A percentile compares a stretch with the other conserved stretches of the same genome.
Evolutionary conservation across 2,329 filamentous ascomycete species (phyloP).

Genomic region (Remersonia thermophila): DNA sequence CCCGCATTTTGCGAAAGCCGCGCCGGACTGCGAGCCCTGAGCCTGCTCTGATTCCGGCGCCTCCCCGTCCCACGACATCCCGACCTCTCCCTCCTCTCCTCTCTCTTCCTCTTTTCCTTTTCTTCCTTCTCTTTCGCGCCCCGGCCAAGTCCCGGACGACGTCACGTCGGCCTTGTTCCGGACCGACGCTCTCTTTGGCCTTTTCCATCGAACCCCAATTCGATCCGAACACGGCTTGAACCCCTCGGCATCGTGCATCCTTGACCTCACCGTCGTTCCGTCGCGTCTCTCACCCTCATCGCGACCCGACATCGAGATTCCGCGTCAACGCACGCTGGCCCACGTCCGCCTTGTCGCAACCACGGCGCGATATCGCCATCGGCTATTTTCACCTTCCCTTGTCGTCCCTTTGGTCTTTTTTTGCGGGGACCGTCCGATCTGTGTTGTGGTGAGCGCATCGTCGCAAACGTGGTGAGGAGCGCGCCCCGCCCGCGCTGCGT

Average conservation of each 20-base stretch:
- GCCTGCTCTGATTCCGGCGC: constrained; percentile 13
- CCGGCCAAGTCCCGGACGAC: background rate
- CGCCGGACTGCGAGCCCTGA: constrained; percentile 12
- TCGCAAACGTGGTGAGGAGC: too few relatives aligned
- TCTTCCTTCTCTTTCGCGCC: constrained; percentile 4
- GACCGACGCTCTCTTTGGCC: too few relatives aligned
- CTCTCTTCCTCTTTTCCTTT: constrained; percentile 6
- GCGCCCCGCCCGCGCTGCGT: background rate
- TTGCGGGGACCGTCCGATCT: too few relatives aligned
- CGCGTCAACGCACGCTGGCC: too few relatives aligned
- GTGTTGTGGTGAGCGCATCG: too few relatives aligned
- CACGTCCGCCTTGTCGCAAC: too few relatives aligned
- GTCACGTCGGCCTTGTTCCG: constrained; percentile 6
- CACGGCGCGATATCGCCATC: too few relatives aligned
- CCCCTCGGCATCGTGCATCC: background rate
- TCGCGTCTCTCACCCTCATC: constrained; percentile 13
- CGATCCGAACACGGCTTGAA: constrained; percentile 3
- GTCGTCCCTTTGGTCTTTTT: too few relatives aligned
- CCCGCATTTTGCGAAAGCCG: constrained; percentile 7
- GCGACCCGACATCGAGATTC: constrained; percentile 7
- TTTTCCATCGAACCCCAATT: background rate
- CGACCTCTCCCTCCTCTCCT: constrained; percentile 14
- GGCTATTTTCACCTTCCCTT: too few relatives aligned
- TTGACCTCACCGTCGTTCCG: constrained; percentile 6
- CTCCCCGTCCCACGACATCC: constrained; percentile 9